Conservation (phyloP, 169 alveolate genomes). For the Cryptosporidium muris region DNA sequence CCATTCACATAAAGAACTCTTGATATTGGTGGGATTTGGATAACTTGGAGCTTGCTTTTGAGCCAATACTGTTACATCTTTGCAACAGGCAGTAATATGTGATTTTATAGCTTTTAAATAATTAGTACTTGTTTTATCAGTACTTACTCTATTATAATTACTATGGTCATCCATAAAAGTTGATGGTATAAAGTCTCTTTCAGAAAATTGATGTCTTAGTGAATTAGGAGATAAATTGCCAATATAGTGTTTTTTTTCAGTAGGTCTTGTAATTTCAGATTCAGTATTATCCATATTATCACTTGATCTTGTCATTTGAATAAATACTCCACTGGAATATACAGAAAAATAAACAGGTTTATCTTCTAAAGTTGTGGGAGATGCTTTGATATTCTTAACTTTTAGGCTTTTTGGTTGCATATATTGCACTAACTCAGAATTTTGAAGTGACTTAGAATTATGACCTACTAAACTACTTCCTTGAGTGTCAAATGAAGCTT, state of each 20-base stretch:
- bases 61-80: constrained; percentile 48
- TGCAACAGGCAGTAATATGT: constrained; percentile 27
- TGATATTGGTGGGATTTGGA: not conserved
- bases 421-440: not conserved
- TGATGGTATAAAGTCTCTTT: too few species aligned
- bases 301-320: not conserved
- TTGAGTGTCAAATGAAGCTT: constrained; percentile 17
- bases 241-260: not conserved
- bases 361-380: not conserved
- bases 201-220: too few species aligned
- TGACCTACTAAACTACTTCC: not conserved
- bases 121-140: too few species aligned
- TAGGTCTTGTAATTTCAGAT: not conserved
- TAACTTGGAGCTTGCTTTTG: not conserved
- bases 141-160: too few species aligned
- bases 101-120: not conserved
- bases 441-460: not conserved
- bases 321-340: constrained; percentile 47
- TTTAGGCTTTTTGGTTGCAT: constrained; percentile 8
- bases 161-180: too few species aligned
- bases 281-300: constrained; percentile 6
- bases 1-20: constrained; percentile 51
- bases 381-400: constrained; percentile 23
- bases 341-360: not conserved
- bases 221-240: too few species aligned